Evolutionary conservation across 352 stramenopile genomes (phyloP), one percentile per base, ranked within the genome.

Genomic region (Pythium grandisporangium): DNA sequence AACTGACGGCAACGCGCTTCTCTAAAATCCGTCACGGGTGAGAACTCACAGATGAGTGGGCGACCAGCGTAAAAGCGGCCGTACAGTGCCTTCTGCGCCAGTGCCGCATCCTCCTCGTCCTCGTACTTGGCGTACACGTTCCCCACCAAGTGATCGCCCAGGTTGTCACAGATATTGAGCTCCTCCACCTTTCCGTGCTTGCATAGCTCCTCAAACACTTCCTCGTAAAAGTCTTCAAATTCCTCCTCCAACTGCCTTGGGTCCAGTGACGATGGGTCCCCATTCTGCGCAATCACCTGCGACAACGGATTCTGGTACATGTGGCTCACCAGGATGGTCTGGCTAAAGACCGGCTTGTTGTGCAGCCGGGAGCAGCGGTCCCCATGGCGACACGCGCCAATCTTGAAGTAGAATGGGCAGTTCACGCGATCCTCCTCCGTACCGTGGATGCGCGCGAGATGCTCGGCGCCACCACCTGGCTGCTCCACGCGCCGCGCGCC

Each of bases 361-460:
- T 99, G 97, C 53, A 98, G 72, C 30, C 97, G 84, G 37, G 91
- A 98, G 69, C 97, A 99, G 13, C 95, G 85, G 59, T 99, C 96
- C 13, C 95, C 96, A 55, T 99, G 96, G n/a, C 97, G 83, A 58
- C 97, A 99, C 20, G 96, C 96, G 25, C 96, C 97, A 37, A 99
- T 99, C 80, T 99, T 99, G 71, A 98, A 98, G 70, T 99, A 99
- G 67, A 99, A 99, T 37, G 96, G 95, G 66, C 97, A 99, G 71
- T 99, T 99, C 35, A 99, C 89, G 29, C 78, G 78, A 53, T 93
- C 79, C 62, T 99, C 96, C 64, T 99, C 96, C 10, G 95, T 98
- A 26, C 96, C 96, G 70, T 98, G 95, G 55, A 99, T 98, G 30
- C 93, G 77, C 29, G 96, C 95, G 36, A 99, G 73, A 69, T 98